phyloP scores from a whole-genome alignment of 2,329 filamentous ascomycete species.

The Fusarium tjaetaba region DNA sequence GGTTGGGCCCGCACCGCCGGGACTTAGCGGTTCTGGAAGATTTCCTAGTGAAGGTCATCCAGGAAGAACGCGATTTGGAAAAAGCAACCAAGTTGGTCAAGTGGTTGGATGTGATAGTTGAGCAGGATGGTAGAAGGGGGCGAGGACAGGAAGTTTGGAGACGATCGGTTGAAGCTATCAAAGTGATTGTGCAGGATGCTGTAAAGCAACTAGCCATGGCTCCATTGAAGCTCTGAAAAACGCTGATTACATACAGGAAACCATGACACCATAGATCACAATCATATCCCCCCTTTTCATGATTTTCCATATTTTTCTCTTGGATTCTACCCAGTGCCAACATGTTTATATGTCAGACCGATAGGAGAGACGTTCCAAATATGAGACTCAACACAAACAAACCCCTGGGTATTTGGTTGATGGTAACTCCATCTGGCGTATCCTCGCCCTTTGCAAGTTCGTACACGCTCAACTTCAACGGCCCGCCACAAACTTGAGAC shows the following conservation, averaged over 20 bases:
- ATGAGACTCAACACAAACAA: conserved; percentile 2
- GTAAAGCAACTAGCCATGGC: conserved; percentile 66
- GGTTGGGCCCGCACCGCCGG: conserved; percentile 79
- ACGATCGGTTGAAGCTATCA: conserved; percentile 55
- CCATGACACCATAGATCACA: conserved; percentile 5
- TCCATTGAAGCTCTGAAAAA: conserved; percentile 58
- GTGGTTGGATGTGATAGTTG: conserved; percentile 71
- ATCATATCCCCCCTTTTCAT: conserved; percentile 17
- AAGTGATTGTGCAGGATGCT: conserved; percentile 63
- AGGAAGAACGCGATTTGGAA: conserved; percentile 79
- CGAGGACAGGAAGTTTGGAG: conserved; percentile 59
- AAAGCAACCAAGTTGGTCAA: conserved; percentile 77
- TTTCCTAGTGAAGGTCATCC: conserved; percentile 78
- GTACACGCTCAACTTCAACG: conserved; percentile 60
- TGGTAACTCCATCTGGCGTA: conserved; percentile 1
- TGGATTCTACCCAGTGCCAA: not conserved
- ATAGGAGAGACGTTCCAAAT: conserved; percentile 10
- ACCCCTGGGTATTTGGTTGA: not conserved
- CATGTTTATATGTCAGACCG: no score
- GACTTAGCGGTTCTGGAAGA: conserved; percentile 79
- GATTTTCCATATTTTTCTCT: not conserved
- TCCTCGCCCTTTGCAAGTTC: conserved; percentile 33
- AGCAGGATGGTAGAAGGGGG: conserved; percentile 54
- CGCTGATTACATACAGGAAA: not conserved
- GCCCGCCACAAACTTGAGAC: conserved; percentile 63